phyloP scores from a whole-genome alignment of 129 eudicot species.

The Heracleum sosnowskyi region DNA sequence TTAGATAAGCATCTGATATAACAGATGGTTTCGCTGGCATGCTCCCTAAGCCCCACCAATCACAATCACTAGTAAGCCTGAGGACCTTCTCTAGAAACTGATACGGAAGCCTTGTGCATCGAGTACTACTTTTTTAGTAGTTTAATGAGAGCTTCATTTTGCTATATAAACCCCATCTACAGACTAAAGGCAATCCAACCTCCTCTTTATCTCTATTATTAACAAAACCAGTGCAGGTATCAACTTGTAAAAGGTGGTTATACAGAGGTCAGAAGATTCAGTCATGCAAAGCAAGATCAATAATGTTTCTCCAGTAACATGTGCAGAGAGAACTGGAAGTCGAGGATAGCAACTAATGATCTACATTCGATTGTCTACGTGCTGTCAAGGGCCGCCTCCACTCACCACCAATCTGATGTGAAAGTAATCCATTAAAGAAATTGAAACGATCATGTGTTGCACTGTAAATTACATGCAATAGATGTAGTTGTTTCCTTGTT shows the following conservation, averaged over 20 bases:
- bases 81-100: background rate
- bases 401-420: constrained; percentile 12
- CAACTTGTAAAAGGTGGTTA: background rate
- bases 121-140: background rate
- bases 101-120: background rate
- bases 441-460: background rate
- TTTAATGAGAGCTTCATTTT: background rate
- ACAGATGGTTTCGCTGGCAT: constrained; percentile 16
- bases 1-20: constrained; percentile 7
- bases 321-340: background rate
- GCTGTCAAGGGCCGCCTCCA: constrained; percentile 21
- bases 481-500: background rate
- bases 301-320: background rate
- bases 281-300: constrained; percentile 9
- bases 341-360: constrained; percentile 46
- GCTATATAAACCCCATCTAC: constrained; percentile 18
- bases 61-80: background rate
- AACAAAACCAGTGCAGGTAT: background rate
- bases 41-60: constrained; percentile 13
- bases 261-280: background rate
- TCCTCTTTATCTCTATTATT: background rate
- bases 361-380: constrained; percentile 38
- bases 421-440: background rate
- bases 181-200: constrained; percentile 11
- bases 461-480: background rate